phyloP scores from a whole-genome alignment of 2,329 filamentous ascomycete genomes.

The Cladosporium sp. region DNA sequence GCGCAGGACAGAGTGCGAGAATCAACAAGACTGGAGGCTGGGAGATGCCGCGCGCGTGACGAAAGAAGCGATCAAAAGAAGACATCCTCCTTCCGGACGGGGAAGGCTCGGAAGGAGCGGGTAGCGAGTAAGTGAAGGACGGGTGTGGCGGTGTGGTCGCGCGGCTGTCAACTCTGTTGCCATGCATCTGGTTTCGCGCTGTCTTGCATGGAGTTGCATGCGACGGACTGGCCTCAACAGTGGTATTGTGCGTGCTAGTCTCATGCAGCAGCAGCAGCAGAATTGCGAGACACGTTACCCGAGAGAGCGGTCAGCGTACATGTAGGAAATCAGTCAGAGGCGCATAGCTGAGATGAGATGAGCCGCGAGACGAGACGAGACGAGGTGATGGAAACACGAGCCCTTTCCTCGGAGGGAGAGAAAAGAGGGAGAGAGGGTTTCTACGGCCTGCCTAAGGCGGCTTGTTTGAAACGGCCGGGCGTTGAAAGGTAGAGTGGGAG shows the following conservation, averaged over 20 bases:
- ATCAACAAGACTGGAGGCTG: constrained; percentile 9
- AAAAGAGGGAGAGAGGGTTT: not conserved
- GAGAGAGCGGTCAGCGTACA: not conserved
- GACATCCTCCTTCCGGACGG: constrained; percentile 7
- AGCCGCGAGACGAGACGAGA: not conserved
- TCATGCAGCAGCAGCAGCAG: constrained; percentile 7
- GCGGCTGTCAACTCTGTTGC: constrained; percentile 2
- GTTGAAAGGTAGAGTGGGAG: not conserved
- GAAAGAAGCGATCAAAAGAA: constrained; percentile 8
- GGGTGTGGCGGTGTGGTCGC: constrained; percentile 20
- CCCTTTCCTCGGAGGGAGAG: not conserved
- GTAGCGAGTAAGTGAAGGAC: constrained; percentile 20
- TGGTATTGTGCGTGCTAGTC: not conserved
- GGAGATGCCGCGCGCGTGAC: constrained; percentile 14
- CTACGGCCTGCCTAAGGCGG: constrained; percentile 4
- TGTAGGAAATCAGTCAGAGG: not conserved
- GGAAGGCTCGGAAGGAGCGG: constrained; percentile 15
- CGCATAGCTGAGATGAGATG: not conserved
- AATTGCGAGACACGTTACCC: constrained; percentile 7
- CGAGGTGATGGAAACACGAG: not conserved
- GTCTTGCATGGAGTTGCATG: constrained; percentile 19
- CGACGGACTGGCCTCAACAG: not conserved
- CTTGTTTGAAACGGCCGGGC: constrained; percentile 7
- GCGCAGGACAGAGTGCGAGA: not conserved
- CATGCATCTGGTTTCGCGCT: constrained; percentile 11